Evolutionary conservation across 805 yeast species (phyloP).

Genomic region (Suhomyces sp.): DNA sequence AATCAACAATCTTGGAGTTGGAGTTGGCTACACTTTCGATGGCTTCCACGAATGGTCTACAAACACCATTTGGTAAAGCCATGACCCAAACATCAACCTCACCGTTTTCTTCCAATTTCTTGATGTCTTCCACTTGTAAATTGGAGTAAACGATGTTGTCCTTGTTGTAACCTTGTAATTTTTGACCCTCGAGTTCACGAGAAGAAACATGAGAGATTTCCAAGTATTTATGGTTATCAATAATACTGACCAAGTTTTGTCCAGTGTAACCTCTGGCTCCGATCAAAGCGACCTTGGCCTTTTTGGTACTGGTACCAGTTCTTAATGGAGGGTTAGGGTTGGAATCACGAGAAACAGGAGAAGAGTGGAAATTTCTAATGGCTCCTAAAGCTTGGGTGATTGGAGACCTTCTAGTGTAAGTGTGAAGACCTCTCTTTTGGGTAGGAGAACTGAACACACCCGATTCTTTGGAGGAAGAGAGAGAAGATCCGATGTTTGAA

Average conservation of each 20-base stretch:
- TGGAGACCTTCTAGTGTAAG: no score
- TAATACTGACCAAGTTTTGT: slow-evolving; percentile 82
- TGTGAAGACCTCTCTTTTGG: slow-evolving; percentile 54
- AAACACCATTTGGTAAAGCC: slow-evolving; percentile 98
- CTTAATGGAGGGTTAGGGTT: slow-evolving; percentile 75
- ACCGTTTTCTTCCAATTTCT: slow-evolving; percentile 67
- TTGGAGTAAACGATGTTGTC: slow-evolving; percentile 77
- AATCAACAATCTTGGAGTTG: slow-evolving; percentile 79
- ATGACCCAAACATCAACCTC: slow-evolving; percentile 96
- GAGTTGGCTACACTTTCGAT: slow-evolving; percentile 66
- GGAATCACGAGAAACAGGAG: slow-evolving; percentile 29
- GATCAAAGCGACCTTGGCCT: slow-evolving; percentile 82
- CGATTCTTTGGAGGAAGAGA: slow-evolving; percentile 40
- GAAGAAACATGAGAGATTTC: slow-evolving; percentile 94
- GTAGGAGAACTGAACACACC: slow-evolving; percentile 48
- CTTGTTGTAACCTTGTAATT: slow-evolving; percentile 84
- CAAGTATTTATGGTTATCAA: slow-evolving; percentile 82
- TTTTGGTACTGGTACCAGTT: slow-evolving; percentile 58
- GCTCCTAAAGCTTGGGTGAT: no score
- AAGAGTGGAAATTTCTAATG: slow-evolving; percentile 5
- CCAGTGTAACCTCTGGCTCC: slow-evolving; percentile 99
- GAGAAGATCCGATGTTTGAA: slow-evolving; percentile 32
- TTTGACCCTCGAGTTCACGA: slow-evolving; percentile 87
- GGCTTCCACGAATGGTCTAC: slow-evolving; percentile 82
- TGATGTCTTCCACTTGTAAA: slow-evolving; percentile 83